Percentiles rank a stretch among this genome's conserved stretches.
Evolutionary conservation across 2,329 filamentous ascomycete genomes (phyloP).

Genomic region (Claviceps pazoutovae): DNA sequence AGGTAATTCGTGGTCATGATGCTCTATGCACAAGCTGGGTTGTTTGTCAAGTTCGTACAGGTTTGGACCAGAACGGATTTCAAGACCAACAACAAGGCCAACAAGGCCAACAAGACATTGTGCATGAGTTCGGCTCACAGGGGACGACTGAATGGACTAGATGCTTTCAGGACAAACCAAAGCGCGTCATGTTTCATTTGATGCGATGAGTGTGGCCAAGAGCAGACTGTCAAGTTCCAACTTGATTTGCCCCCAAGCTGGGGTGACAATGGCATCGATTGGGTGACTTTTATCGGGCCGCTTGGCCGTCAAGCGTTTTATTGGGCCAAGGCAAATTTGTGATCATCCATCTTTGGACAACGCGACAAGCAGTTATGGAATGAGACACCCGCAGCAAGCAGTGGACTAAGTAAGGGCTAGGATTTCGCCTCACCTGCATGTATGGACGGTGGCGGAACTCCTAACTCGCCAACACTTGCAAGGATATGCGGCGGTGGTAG

Average conservation of each 20-base stretch:
- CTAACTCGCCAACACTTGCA: neutral
- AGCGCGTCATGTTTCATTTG: neutral
- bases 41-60: neutral
- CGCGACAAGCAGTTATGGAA: neutral
- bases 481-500: neutral
- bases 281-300: neutral
- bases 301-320: neutral
- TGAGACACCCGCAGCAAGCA: neutral
- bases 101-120: neutral
- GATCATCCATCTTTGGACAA: neutral
- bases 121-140: neutral
- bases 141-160: neutral
- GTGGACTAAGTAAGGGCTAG: neutral
- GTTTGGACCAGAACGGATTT: no score
- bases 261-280: neutral
- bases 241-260: neutral
- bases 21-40: neutral
- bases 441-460: neutral
- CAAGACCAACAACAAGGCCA: neutral
- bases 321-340: neutral
- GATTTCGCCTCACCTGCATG: conserved; percentile 1
- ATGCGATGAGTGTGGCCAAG: neutral
- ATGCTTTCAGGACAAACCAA: neutral
- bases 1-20: neutral
- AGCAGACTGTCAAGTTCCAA: neutral